Conservation (phyloP, 2,329 filamentous ascomycete species). For the Zymoseptoria tritici region DNA sequence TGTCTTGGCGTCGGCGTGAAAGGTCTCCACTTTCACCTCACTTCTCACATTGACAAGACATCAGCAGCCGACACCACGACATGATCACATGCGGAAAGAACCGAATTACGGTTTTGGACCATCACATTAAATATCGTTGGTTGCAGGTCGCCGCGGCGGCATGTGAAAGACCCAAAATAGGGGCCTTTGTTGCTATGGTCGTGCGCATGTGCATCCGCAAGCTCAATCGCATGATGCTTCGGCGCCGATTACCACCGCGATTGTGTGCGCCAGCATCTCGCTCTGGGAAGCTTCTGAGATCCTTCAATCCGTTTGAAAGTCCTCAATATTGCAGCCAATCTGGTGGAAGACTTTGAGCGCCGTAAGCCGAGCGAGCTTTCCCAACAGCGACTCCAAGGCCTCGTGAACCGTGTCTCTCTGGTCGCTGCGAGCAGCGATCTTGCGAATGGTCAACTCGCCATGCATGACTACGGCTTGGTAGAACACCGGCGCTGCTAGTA, state of each 20-base stretch:
- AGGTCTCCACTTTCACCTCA: not conserved
- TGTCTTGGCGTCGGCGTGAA: not conserved
- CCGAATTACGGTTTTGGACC: not conserved
- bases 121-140: not conserved
- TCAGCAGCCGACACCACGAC: not conserved
- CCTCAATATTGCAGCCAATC: not conserved
- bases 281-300: not conserved
- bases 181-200: not conserved
- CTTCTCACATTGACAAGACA: not conserved
- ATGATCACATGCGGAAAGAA: not conserved
- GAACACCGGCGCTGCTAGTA: too few species aligned
- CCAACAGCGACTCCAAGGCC: not conserved
- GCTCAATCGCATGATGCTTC: not conserved
- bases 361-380: not conserved
- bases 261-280: not conserved
- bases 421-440: not conserved
- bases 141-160: not conserved
- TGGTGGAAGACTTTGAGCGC: not conserved
- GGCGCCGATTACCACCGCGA: not conserved
- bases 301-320: not conserved
- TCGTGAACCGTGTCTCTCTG: not conserved
- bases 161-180: not conserved
- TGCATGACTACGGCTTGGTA: not conserved
- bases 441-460: not conserved
- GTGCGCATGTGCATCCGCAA: not conserved